Evolutionary conservation across 75 land plant genomes (phyloP), one percentile per base, ranked within the genome.

Genomic region (Picea sitchensis): DNA sequence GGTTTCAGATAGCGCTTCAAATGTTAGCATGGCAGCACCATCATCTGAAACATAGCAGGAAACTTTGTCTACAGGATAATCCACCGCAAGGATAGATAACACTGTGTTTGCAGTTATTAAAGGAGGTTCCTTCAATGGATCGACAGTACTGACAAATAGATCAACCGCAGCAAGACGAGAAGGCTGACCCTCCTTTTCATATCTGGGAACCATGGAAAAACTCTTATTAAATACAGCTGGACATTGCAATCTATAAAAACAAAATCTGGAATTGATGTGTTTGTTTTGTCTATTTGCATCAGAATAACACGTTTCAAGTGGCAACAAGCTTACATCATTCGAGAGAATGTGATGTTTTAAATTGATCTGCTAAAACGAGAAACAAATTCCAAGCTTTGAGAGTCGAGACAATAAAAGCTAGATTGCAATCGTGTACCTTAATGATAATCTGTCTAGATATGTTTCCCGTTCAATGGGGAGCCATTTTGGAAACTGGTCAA

Each of bases 401-500:
- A n/a, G n/a, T n/a, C n/a, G n/a, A n/a, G 65, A 76, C 41, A 79
- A 56, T 26, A 54, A 63, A 67, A 38, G 23, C 54, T 20, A 78
- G 34, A 71, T 23, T 1, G 26, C 7, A 47, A 18, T 12, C 41
- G 14, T 57, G 44, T 77, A 93, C 91, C 96, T 85, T 57, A 94
- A 76, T 3, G 95, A 86, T 12, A 94, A 86, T 20, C 96, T 82
- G 72, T 94, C 96, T 76, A 94, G 79, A 73, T 92, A 94, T 21
- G 96, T 94, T 68, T 94, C 96, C 60, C 96, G 79, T 36, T 87
- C 86, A 77, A 94, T 87, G 1, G 96, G 96, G 13, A 85, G 77
- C 96, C 96, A 94, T 77, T 94, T 94, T 20, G 96, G 96, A 77
- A 94, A 94, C 76, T 94, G 96, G 78, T 94, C 96, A 34, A 94